Evolutionary conservation across 371 early-diverging fungal species (phyloP).

Genomic region (Mucor sp.): DNA sequence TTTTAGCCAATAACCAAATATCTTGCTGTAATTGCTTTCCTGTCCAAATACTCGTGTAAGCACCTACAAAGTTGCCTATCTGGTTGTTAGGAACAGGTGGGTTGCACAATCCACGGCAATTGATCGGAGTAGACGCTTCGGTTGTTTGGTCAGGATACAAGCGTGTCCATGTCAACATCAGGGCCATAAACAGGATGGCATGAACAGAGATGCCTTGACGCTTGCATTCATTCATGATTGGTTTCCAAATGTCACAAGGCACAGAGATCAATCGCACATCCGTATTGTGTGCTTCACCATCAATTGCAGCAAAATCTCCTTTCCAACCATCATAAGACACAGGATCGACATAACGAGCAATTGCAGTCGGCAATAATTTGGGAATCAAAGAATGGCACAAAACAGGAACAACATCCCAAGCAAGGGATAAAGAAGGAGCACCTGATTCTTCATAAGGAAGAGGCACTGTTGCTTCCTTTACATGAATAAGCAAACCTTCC

Average conservation of each 20-base stretch:
- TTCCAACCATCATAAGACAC: conserved; percentile 27
- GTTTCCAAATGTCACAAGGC: conserved; percentile 12
- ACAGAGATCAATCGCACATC: conserved; percentile 18
- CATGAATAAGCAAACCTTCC: neutral
- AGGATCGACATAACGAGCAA: conserved; percentile 11
- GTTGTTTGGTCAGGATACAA: conserved; percentile 20
- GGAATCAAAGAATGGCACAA: conserved; percentile 1
- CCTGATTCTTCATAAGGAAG: conserved; percentile 27
- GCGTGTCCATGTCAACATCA: conserved; percentile 31
- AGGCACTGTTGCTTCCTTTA: neutral
- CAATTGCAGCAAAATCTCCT: conserved; percentile 32
- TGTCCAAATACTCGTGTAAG: conserved; percentile 24
- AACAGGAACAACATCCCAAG: conserved; percentile 21
- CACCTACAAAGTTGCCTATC: conserved; percentile 47
- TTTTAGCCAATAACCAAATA: conserved; percentile 33
- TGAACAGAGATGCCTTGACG: conserved; percentile 29
- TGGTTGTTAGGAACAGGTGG: conserved; percentile 30
- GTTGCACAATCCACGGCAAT: conserved; percentile 37
- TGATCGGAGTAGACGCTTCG: conserved; percentile 33
- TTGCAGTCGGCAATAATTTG: conserved; percentile 15
- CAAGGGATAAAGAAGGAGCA: conserved; percentile 14
- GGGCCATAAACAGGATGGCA: conserved; percentile 30
- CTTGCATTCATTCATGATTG: conserved; percentile 21
- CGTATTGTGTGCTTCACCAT: conserved; percentile 27
- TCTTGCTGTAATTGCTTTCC: conserved; percentile 2